Conservation (phyloP, 768 basidiomycete species). For the Pluteus cervinus region DNA sequence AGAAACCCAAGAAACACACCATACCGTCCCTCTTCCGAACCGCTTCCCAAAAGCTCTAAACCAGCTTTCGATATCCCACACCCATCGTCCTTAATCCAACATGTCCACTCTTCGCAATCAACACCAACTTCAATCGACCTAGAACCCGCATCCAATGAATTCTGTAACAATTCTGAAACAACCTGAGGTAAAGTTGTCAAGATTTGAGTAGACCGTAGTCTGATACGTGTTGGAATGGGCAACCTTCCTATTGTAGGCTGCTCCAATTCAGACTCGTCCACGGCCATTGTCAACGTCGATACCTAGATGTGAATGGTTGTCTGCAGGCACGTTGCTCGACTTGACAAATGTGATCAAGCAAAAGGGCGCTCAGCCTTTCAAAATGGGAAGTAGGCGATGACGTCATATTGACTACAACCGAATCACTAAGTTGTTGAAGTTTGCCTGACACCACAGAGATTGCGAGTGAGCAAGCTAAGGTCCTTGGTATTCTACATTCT, state of each 20-base stretch:
- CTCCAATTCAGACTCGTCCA: too few species aligned
- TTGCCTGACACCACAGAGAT: too few species aligned
- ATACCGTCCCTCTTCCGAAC: slow-evolving; percentile 54
- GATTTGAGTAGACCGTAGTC: slow-evolving; percentile 78
- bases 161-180: slow-evolving; percentile 83
- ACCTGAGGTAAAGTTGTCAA: slow-evolving; percentile 78
- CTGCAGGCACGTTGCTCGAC: slow-evolving; percentile 6
- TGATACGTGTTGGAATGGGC: slow-evolving; percentile 54
- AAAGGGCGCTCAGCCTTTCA: background rate
- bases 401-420: too few species aligned
- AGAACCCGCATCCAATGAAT: slow-evolving; percentile 80
- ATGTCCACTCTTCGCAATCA: slow-evolving; percentile 71
- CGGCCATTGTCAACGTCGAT: background rate
- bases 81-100: slow-evolving; percentile 87
- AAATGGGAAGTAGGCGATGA: too few species aligned
- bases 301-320: background rate
- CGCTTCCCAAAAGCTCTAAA: slow-evolving; percentile 47
- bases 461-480: too few species aligned
- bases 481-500: slow-evolving; percentile 71
- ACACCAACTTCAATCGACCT: slow-evolving; percentile 64
- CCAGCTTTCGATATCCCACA: slow-evolving; percentile 61
- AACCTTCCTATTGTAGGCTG: slow-evolving; percentile 42
- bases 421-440: too few species aligned
- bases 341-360: background rate
- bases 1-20: slow-evolving; percentile 45